Conservation (phyloP, 2,329 filamentous ascomycete species). For the Pseudocercospora crystallina region DNA sequence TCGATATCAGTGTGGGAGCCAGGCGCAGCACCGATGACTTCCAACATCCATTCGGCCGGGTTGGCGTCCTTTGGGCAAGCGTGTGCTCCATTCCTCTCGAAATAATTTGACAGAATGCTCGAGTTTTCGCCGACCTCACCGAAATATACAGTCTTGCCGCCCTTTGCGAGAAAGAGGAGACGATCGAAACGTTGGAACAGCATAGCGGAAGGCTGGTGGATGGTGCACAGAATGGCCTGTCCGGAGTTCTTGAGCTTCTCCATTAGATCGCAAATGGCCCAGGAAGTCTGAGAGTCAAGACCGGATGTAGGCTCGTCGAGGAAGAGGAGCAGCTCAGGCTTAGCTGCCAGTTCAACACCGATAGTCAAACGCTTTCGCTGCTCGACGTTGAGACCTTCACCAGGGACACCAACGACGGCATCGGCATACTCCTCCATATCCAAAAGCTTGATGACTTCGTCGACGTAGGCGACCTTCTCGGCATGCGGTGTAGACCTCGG, state of each 20-base stretch:
- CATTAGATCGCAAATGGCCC: slow-evolving; percentile 84
- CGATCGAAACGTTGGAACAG: slow-evolving; percentile 89
- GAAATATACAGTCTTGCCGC: slow-evolving; percentile 78
- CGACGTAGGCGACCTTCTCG: slow-evolving; percentile 84
- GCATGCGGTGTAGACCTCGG: slow-evolving; percentile 68
- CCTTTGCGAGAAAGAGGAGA: slow-evolving; percentile 73
- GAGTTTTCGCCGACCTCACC: slow-evolving; percentile 74
- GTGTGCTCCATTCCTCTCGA: slow-evolving; percentile 68
- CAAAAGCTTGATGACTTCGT: slow-evolving; percentile 85
- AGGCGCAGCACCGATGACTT: slow-evolving; percentile 55
- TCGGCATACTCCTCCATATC: slow-evolving; percentile 91
- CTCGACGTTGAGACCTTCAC: slow-evolving; percentile 74
- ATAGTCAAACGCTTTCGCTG: slow-evolving; percentile 80
- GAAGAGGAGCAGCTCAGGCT: slow-evolving; percentile 85
- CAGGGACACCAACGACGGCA: slow-evolving; percentile 84
- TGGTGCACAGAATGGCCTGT: slow-evolving; percentile 93
- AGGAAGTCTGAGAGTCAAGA: slow-evolving; percentile 89
- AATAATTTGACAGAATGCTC: slow-evolving; percentile 68
- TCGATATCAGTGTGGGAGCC: slow-evolving; percentile 52
- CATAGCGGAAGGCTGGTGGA: slow-evolving; percentile 95
- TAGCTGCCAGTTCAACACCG: slow-evolving; percentile 92
- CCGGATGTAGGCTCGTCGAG: slow-evolving; percentile 94
- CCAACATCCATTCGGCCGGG: slow-evolving; percentile 78
- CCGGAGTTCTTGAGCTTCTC: slow-evolving; percentile 87
- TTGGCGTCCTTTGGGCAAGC: slow-evolving; percentile 68